Base-by-base conservation (phyloP, 352 stramenopile genomes). In the Elongisporangium anandrum region DNA sequence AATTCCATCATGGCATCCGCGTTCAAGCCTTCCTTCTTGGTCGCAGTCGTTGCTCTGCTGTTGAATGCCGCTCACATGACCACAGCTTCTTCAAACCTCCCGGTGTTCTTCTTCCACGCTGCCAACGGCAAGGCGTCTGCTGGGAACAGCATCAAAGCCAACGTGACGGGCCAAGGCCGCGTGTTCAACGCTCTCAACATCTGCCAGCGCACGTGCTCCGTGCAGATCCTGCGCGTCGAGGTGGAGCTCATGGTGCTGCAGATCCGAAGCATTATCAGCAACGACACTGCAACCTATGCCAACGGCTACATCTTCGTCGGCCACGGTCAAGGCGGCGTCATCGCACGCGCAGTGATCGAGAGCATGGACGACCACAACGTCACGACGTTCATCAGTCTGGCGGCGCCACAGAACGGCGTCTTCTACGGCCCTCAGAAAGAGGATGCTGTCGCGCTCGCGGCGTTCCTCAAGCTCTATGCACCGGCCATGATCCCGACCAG, bases 281-380 rank as follows among this genome's bases (percentile, higher is more conserved):
- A 68, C 24, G 63, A 75, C 61, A 29, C 59, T 3, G 24, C 38
- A 16, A 39, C 50, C 1, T 81, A 77, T 29, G 64, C 61, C 41
- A 56, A 70, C 13, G 76, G 75, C 38, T 83, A 85, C 69, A 61
- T 78, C 52, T 70, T 85, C 24, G 57, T 85, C 1, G 73, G 34
- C 12, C 71, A 81, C 57, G 82, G 73, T 1, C 66, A 75, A 7
- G 75, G 76, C 2, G 76, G 70, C 0, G 12, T 67, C 0, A 50
- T 85, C 5, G 63, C 66, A 9, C 69, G 73, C 0, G 67, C 62
- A 13, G 71, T 85, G 15, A 63, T 82, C 38, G 75, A 85, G 56
- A 61, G 73, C 17, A 79, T 79, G 75, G 69, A 85, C 53, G 68
- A 82, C 48, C 75, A 82, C 65, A 70, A 77, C 15, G 69, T 72